Evolutionary conservation across 176 grass and related monocot species (phyloP).

Genomic region (Guadua angustifolia): DNA sequence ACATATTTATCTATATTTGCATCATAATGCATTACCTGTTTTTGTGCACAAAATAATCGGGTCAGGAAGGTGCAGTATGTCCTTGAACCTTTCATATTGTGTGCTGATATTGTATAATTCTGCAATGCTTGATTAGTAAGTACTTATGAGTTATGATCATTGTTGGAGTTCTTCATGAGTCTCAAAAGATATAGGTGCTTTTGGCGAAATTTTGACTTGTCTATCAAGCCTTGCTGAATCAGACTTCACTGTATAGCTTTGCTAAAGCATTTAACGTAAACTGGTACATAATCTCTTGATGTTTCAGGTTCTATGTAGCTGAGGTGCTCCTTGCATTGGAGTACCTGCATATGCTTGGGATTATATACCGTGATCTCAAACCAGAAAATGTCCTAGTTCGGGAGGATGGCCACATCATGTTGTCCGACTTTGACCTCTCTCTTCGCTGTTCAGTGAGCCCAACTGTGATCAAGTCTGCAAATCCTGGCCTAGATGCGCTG

Average conservation of each 20-base stretch:
- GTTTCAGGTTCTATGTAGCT: constrained; percentile 88
- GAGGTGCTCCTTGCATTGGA: constrained; percentile 85
- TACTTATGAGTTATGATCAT: background rate
- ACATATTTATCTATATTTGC: background rate
- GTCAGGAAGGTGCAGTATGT: background rate
- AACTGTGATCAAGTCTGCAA: constrained; percentile 70
- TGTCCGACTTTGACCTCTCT: constrained; percentile 87
- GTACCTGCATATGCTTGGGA: constrained; percentile 92
- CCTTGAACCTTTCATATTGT: background rate
- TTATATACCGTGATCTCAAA: constrained; percentile 95
- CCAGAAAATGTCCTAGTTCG: constrained; percentile 92
- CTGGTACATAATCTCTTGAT: constrained; percentile 3
- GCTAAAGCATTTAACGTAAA: background rate
- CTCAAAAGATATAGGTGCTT: background rate
- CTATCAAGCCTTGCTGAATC: constrained; percentile 12
- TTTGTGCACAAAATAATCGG: background rate
- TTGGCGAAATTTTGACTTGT: background rate
- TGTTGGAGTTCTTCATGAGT: background rate
- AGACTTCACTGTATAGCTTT: constrained; percentile 15
- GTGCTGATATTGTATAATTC: background rate
- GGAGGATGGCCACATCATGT: constrained; percentile 94
- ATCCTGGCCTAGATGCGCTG: constrained; percentile 61
- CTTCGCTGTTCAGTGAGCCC: constrained; percentile 70
- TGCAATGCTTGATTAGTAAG: background rate
- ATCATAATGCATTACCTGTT: background rate